Evolutionary conservation across 352 stramenopile species (phyloP).

Genomic region (Blastocystis sp.): DNA sequence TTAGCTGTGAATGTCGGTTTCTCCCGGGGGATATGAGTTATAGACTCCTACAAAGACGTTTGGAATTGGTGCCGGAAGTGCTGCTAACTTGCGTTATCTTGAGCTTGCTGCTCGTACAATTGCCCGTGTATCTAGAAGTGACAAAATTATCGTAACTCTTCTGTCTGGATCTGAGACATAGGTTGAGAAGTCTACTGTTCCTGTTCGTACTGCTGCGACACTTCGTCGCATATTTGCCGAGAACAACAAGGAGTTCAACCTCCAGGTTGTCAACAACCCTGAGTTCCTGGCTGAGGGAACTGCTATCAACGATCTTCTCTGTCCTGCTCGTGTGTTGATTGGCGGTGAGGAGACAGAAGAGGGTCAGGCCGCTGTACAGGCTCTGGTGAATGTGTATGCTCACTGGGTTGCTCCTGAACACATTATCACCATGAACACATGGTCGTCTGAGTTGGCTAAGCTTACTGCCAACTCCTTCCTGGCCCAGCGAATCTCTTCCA

Average conservation of each 20-base stretch:
- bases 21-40: conserved; percentile 65
- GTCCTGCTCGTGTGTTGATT: conserved; percentile 91
- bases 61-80: conserved; percentile 89
- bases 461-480: conserved; percentile 98
- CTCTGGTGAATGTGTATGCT: conserved; percentile 87
- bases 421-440: conserved; percentile 98
- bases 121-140: conserved; percentile 80
- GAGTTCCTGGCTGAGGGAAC: conserved; percentile 99
- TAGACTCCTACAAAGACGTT: conserved; percentile 96
- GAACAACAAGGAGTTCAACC: conserved; percentile 77
- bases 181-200: conserved; percentile 94
- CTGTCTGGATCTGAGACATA: background rate
- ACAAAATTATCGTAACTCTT: conserved; percentile 87
- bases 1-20: conserved; percentile 71
- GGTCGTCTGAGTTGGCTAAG: conserved; percentile 99
- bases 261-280: conserved; percentile 82
- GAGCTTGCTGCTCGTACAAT: conserved; percentile 95
- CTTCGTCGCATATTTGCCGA: conserved; percentile 86
- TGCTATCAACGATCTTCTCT: conserved; percentile 87
- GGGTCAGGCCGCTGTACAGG: conserved; percentile 79
- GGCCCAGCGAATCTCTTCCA: conserved; percentile 94
- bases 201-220: conserved; percentile 91
- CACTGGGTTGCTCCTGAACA: conserved; percentile 87
- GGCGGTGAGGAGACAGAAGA: conserved; percentile 84
- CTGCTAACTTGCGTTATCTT: conserved; percentile 97